phyloP scores from a whole-genome alignment of 2,329 filamentous ascomycete species.

The Rasamsonia emersonii region DNA sequence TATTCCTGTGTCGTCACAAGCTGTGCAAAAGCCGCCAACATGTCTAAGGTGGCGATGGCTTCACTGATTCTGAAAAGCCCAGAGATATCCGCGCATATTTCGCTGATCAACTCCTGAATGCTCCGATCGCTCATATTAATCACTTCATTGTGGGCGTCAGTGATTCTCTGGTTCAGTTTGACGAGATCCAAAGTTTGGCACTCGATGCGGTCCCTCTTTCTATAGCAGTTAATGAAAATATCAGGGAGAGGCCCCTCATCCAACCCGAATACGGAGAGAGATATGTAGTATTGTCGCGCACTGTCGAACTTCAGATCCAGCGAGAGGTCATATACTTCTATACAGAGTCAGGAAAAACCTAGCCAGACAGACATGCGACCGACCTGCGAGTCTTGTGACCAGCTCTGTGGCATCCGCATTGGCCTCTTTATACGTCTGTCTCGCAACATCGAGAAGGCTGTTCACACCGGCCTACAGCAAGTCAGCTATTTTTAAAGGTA shows the following conservation, averaged over 20 bases:
- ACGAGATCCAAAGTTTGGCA: constrained; percentile 80
- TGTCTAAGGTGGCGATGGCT: constrained; percentile 76
- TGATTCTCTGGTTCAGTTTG: constrained; percentile 69
- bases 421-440: constrained; percentile 82
- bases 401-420: constrained; percentile 69
- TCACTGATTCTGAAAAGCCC: constrained; percentile 77
- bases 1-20: constrained; percentile 61
- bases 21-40: constrained; percentile 70
- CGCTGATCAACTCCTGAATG: constrained; percentile 60
- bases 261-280: constrained; percentile 54
- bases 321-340: constrained; percentile 50
- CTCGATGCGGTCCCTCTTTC: constrained; percentile 67
- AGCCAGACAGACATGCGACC: constrained; percentile 10
- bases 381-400: constrained; percentile 59
- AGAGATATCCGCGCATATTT: constrained; percentile 64
- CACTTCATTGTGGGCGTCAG: constrained; percentile 74
- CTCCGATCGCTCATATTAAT: constrained; percentile 72
- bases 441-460: constrained; percentile 77
- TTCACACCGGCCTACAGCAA: constrained; percentile 62
- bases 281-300: constrained; percentile 70
- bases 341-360: constrained; percentile 12
- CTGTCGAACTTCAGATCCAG: constrained; percentile 68
- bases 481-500: not conserved
- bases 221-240: constrained; percentile 67
- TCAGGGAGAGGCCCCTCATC: constrained; percentile 53